These are phyloP conservation scores for Suillus spraguei DNA, from an alignment of 768 basidiomycete genomes.

Conservation along the genomic window DNA sequence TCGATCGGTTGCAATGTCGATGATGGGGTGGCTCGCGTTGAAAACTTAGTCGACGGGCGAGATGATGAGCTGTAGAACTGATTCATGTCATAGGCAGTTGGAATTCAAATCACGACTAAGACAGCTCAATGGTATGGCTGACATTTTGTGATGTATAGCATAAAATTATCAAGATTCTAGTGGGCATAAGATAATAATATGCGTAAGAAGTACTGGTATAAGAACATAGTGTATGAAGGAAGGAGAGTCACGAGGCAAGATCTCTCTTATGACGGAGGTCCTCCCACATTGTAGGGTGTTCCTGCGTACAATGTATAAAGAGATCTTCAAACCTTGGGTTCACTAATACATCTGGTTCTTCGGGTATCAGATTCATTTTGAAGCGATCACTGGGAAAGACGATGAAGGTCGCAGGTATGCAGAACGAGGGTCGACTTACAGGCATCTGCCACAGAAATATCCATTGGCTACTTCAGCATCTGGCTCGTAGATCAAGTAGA, in stretches of 20 bases:
- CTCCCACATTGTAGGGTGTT: slow-evolving; percentile 54
- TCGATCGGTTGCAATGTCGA: slow-evolving; percentile 4
- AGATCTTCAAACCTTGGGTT: slow-evolving; percentile 38
- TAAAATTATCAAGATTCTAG: slow-evolving; percentile 21
- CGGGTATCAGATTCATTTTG: slow-evolving; percentile 27
- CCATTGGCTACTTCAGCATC: slow-evolving; percentile 33
- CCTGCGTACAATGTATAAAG: slow-evolving; percentile 47
- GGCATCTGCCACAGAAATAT: slow-evolving; percentile 51
- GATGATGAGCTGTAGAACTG: not conserved
- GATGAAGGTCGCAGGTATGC: not conserved
- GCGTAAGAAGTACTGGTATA: slow-evolving; percentile 12
- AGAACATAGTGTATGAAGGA: not conserved
- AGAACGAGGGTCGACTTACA: slow-evolving; percentile 39
- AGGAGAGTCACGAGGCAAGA: no score
- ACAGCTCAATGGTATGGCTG: not conserved
- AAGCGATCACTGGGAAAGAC: slow-evolving; percentile 25
- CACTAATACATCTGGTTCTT: slow-evolving; percentile 30
- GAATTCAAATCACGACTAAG: not conserved
- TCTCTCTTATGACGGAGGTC: slow-evolving; percentile 30
- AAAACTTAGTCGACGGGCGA: not conserved
- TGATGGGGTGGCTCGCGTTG: not conserved
- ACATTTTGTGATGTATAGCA: not conserved
- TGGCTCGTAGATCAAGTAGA: slow-evolving; percentile 37
- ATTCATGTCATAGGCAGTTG: not conserved
- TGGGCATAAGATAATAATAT: slow-evolving; percentile 14